These are phyloP conservation scores for Nothopassalora personata DNA, from an alignment of 2,329 filamentous ascomycete genomes.

Conservation along the genomic window DNA sequence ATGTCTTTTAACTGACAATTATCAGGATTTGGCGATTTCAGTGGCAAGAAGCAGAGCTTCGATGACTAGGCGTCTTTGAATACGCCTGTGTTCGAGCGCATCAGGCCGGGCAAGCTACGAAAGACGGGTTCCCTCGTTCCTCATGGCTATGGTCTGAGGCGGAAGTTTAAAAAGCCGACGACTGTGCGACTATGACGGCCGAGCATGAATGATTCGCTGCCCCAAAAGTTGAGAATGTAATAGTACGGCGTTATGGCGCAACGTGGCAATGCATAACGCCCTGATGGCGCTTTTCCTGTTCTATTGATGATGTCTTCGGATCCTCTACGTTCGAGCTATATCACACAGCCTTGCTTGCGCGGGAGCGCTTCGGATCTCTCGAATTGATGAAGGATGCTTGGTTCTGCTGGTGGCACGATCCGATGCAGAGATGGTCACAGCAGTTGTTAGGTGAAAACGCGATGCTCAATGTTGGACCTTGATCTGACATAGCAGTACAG, in stretches of 20 bases:
- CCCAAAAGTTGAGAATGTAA: background rate
- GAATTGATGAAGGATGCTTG: too few relatives aligned
- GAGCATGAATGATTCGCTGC: background rate
- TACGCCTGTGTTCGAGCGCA: background rate
- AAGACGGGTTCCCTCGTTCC: too few relatives aligned
- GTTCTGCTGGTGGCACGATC: too few relatives aligned
- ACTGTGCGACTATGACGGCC: background rate
- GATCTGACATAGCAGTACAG: too few relatives aligned
- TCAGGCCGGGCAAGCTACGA: background rate
- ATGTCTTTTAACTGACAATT: too few relatives aligned
- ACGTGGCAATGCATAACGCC: background rate
- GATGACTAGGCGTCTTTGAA: background rate
- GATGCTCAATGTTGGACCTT: too few relatives aligned
- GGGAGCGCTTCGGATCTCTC: too few relatives aligned
- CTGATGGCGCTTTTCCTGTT: background rate
- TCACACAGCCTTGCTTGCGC: too few relatives aligned
- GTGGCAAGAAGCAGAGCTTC: constrained; percentile 76
- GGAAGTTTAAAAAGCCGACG: background rate
- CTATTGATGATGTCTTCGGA: background rate
- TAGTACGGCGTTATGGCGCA: background rate
- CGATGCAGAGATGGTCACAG: too few relatives aligned
- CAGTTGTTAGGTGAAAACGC: too few relatives aligned
- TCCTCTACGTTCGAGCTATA: too few relatives aligned
- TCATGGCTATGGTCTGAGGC: background rate
- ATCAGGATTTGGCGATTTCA: constrained; percentile 41